phyloP scores from a whole-genome alignment of 176 grass and related monocot genomes.

The Triticum timopheevii region DNA sequence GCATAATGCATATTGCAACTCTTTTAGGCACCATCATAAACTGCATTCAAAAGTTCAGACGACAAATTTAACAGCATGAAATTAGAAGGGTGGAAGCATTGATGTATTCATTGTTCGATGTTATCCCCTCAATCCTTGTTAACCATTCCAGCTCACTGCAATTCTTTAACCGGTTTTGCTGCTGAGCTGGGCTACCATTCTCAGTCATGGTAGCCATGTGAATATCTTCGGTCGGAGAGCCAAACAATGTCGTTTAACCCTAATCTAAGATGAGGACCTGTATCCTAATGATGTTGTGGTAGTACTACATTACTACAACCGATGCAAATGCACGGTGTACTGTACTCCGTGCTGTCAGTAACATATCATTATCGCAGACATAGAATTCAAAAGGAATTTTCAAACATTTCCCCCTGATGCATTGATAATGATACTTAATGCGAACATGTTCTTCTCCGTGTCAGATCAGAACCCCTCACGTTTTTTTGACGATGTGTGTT shows the following conservation, averaged over 20 bases:
- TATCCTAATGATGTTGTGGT: background rate
- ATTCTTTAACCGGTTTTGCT: slow-evolving; percentile 19
- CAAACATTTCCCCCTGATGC: slow-evolving; percentile 19
- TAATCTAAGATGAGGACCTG: slow-evolving; percentile 42
- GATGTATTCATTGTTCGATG: slow-evolving; percentile 35
- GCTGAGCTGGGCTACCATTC: background rate
- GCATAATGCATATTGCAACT: background rate
- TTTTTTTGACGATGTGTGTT: background rate
- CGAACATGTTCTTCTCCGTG: background rate
- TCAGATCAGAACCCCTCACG: background rate
- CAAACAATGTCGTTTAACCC: background rate
- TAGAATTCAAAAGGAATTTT: slow-evolving; percentile 34
- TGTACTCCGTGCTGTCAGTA: background rate
- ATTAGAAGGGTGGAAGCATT: slow-evolving; percentile 11
- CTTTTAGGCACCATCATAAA: background rate
- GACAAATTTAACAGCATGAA: background rate
- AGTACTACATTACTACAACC: slow-evolving; percentile 13
- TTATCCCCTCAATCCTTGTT: background rate
- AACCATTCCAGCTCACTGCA: background rate
- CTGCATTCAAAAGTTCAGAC: background rate
- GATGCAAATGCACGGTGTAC: slow-evolving; percentile 9
- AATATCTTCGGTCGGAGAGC: slow-evolving; percentile 21
- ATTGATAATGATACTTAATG: background rate
- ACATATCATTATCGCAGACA: background rate
- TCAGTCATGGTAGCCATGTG: slow-evolving; percentile 40